Evolutionary conservation across 768 basidiomycete species (phyloP).

Genomic region (Mycena rebaudengoi): DNA sequence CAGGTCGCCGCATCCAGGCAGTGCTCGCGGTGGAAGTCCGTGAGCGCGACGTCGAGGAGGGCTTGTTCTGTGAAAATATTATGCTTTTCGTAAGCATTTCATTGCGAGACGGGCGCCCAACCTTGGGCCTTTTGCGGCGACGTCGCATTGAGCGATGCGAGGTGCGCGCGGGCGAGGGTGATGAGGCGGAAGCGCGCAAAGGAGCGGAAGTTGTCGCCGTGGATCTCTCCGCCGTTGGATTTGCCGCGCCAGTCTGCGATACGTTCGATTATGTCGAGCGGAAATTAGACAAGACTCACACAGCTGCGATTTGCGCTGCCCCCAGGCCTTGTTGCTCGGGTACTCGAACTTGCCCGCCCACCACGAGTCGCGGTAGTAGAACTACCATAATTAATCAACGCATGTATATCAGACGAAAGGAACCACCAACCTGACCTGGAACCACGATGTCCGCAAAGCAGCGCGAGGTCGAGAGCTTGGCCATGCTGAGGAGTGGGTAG

Average conservation of each 20-base stretch:
- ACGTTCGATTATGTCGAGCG: neutral
- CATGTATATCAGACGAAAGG: neutral
- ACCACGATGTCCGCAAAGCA: constrained; percentile 25
- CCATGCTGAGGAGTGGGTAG: constrained; percentile 24
- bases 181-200: constrained; percentile 27
- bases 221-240: constrained; percentile 28
- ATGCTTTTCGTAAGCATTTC: too few relatives aligned
- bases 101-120: too few relatives aligned
- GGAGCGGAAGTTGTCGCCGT: constrained; percentile 12
- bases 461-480: constrained; percentile 11
- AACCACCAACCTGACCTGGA: constrained; percentile 18
- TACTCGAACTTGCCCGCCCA: constrained; percentile 26
- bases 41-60: constrained; percentile 21
- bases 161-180: constrained; percentile 14
- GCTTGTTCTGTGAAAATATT: too few relatives aligned
- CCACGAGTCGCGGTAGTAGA: constrained; percentile 27
- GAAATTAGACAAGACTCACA: constrained; percentile 3
- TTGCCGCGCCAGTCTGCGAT: constrained; percentile 26
- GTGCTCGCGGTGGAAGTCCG: constrained; percentile 21
- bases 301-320: constrained; percentile 11
- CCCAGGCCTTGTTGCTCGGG: constrained; percentile 18
- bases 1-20: constrained; percentile 29
- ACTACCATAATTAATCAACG: constrained; percentile 5
- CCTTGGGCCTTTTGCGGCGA: too few relatives aligned
- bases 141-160: too few relatives aligned